These are phyloP conservation scores for Trichosporon ovoides DNA, from an alignment of 1,284 basidiomycete species.

Conservation along the genomic window DNA sequence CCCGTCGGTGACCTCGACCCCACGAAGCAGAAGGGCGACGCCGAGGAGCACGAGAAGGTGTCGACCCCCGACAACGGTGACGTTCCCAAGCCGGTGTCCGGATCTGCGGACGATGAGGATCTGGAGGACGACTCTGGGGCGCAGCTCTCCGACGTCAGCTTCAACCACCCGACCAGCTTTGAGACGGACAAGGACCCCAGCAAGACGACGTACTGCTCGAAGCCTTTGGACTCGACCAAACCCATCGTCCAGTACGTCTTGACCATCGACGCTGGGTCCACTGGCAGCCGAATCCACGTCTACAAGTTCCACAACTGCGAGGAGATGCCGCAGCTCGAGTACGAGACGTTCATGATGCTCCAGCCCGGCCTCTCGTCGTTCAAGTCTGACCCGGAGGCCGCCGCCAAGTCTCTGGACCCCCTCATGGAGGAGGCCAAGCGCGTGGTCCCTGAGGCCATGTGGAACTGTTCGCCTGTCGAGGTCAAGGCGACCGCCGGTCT, in stretches of 20 bases:
- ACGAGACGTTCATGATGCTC: constrained; percentile 84
- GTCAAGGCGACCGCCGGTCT: constrained; percentile 96
- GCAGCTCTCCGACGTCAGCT: constrained; percentile 11
- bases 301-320: constrained; percentile 96
- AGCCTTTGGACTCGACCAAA: constrained; percentile 53
- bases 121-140: constrained; percentile 17
- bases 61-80: not conserved
- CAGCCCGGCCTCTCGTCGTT: constrained; percentile 76
- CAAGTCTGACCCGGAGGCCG: constrained; percentile 57
- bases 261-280: constrained; percentile 97
- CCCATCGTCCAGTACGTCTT: constrained; percentile 82
- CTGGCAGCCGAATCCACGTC: constrained; percentile 92
- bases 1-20: constrained; percentile 26
- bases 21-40: constrained; percentile 23
- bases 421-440: constrained; percentile 74
- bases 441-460: constrained; percentile 66
- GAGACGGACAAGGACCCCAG: constrained; percentile 45
- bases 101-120: not conserved
- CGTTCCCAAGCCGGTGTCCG: not conserved
- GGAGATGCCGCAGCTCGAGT: constrained; percentile 73
- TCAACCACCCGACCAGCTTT: constrained; percentile 35
- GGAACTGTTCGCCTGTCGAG: constrained; percentile 75
- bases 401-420: constrained; percentile 73
- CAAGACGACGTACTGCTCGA: constrained; percentile 55
- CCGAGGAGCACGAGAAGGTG: not conserved